These are phyloP conservation scores for Blastobotrys proliferans DNA, from an alignment of 1,139 yeast genomes.

Conservation along the genomic window DNA sequence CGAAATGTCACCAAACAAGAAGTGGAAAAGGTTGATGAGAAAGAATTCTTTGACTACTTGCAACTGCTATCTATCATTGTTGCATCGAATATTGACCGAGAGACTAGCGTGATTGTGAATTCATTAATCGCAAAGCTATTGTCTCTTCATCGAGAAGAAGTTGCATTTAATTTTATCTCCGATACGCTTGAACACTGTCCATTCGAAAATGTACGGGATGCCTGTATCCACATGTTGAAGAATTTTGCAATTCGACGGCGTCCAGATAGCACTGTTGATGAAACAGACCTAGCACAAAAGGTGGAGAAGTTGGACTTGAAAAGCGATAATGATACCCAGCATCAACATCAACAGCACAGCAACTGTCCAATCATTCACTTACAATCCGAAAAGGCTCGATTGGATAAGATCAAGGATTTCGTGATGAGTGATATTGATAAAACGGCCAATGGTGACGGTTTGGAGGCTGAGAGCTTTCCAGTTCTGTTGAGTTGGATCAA, in stretches of 20 bases:
- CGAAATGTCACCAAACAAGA: constrained; percentile 32
- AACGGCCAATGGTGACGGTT: constrained; percentile 16
- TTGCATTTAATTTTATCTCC: constrained; percentile 55
- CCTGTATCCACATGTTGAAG: constrained; percentile 62
- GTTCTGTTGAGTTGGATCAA: constrained; percentile 53
- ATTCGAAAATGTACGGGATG: constrained; percentile 53
- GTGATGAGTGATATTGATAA: constrained; percentile 32
- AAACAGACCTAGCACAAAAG: constrained; percentile 4
- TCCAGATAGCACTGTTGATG: not conserved
- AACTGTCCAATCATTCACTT: constrained; percentile 4
- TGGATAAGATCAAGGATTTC: constrained; percentile 41
- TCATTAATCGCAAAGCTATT: constrained; percentile 38
- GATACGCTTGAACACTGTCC: constrained; percentile 73
- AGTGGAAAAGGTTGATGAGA: constrained; percentile 25
- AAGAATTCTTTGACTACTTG: constrained; percentile 40
- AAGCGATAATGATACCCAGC: no score
- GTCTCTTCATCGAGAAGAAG: constrained; percentile 51
- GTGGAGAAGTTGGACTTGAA: constrained; percentile 2
- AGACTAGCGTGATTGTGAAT: constrained; percentile 28
- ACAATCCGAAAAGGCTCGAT: constrained; percentile 29
- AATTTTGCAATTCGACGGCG: constrained; percentile 39
- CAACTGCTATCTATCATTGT: constrained; percentile 43
- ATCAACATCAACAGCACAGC: constrained; percentile 18
- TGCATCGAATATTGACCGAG: constrained; percentile 32
- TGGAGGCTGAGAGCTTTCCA: constrained; percentile 36